phyloP scores from a whole-genome alignment of 1,284 basidiomycete genomes.

The Cutaneotrichosporon sp. region DNA sequence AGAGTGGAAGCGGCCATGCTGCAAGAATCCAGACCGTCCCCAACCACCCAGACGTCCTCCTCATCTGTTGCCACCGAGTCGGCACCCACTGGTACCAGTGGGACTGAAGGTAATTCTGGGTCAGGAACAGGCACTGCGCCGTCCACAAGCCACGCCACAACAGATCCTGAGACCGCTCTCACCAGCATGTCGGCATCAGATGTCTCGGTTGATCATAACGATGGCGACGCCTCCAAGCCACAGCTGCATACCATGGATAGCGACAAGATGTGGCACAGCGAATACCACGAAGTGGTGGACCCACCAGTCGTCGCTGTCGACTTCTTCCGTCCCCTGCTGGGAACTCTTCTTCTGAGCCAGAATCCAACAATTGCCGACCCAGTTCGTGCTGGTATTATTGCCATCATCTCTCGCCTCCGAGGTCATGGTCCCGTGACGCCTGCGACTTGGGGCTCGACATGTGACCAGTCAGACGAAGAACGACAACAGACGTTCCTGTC shows the following conservation, averaged over 20 bases:
- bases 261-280: neutral
- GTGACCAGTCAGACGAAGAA: constrained; percentile 18
- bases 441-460: constrained; percentile 36
- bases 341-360: constrained; percentile 76
- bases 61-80: neutral
- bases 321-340: constrained; percentile 86
- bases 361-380: constrained; percentile 68
- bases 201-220: neutral
- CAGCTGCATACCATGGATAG: neutral
- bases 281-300: neutral
- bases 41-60: no score
- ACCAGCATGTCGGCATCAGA: neutral
- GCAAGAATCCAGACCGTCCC: neutral
- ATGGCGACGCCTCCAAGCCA: neutral
- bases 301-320: constrained; percentile 60
- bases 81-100: neutral
- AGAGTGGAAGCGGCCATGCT: neutral
- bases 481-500: constrained; percentile 35
- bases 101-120: neutral
- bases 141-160: neutral
- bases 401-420: constrained; percentile 59
- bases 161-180: neutral
- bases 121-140: neutral
- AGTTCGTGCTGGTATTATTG: constrained; percentile 70
- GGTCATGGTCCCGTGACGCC: constrained; percentile 25